A percentile compares a stretch with the other conserved stretches of the same genome.
Conservation (phyloP, 2,329 filamentous ascomycete species). For the Penicillium sp. region DNA sequence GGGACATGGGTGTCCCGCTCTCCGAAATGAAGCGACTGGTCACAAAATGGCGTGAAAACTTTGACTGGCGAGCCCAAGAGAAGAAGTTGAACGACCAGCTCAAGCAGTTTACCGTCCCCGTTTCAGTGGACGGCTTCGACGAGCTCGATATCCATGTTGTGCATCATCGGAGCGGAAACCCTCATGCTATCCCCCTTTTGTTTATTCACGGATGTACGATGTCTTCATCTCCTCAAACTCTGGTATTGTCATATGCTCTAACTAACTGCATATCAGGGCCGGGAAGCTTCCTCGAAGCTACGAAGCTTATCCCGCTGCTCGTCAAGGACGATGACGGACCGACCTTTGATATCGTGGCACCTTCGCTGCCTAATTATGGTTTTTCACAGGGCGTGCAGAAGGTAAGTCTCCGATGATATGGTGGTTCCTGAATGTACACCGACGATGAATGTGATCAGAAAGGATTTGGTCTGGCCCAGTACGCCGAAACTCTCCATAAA, state of each 20-base stretch:
- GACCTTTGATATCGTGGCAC: constrained; percentile 54
- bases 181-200: constrained; percentile 61
- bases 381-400: constrained; percentile 49
- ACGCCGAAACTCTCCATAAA: constrained; percentile 64
- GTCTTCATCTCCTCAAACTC: not conserved
- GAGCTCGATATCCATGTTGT: constrained; percentile 64
- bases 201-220: constrained; percentile 63
- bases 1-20: constrained; percentile 61
- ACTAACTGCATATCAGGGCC: constrained; percentile 45
- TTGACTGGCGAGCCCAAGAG: constrained; percentile 63
- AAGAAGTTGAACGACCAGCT: constrained; percentile 56
- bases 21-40: constrained; percentile 56
- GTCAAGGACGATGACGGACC: constrained; percentile 38
- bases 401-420: constrained; percentile 11
- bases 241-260: constrained; percentile 7
- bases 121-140: constrained; percentile 59
- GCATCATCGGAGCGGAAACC: constrained; percentile 53
- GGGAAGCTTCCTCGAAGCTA: constrained; percentile 62
- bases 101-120: constrained; percentile 56
- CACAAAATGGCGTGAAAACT: constrained; percentile 55
- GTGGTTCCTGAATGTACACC: not conserved
- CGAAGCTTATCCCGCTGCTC: constrained; percentile 47
- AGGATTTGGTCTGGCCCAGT: constrained; percentile 60
- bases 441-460: constrained; percentile 34
- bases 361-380: constrained; percentile 57